A percentile compares a stretch with the other conserved stretches of the same genome.
Evolutionary conservation across 768 basidiomycete genomes (phyloP).

Genomic region (Tremella mesenterica): DNA sequence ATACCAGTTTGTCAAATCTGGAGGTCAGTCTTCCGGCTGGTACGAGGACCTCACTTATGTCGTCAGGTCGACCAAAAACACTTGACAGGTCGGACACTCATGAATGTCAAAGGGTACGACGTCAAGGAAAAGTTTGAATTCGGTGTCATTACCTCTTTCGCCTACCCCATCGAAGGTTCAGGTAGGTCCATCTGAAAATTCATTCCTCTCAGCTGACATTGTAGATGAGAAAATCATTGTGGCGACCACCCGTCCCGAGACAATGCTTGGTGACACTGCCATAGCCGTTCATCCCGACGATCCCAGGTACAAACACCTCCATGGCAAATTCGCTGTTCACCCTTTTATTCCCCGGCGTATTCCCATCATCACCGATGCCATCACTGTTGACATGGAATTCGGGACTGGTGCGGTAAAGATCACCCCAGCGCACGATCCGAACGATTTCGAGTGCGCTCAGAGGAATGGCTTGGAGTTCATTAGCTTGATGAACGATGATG

Average conservation of each 20-base stretch:
- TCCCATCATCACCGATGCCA: conserved; percentile 76
- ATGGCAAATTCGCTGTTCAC: conserved; percentile 81
- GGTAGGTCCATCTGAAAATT: conserved; percentile 48
- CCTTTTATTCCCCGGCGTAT: conserved; percentile 80
- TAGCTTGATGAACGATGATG: conserved; percentile 92
- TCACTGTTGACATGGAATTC: conserved; percentile 83
- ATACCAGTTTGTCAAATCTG: conserved; percentile 95
- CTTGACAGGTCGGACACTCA: conserved; percentile 69
- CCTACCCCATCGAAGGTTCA: conserved; percentile 79
- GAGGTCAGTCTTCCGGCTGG: conserved; percentile 53
- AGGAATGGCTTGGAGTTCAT: conserved; percentile 84
- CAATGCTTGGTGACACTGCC: conserved; percentile 95
- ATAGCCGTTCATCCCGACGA: conserved; percentile 95
- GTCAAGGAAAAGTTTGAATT: conserved; percentile 93
- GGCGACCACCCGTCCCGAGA: conserved; percentile 96
- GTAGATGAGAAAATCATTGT: conserved; percentile 82
- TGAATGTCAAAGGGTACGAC: conserved; percentile 91
- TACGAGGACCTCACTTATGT: neutral
- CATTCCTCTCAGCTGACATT: neutral
- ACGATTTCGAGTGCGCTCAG: conserved; percentile 89
- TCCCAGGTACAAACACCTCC: conserved; percentile 83
- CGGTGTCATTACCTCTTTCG: conserved; percentile 92
- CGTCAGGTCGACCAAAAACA: conserved; percentile 82
- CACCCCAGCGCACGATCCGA: conserved; percentile 93
- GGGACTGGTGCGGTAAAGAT: conserved; percentile 99